phyloP scores from a whole-genome alignment of 371 early-diverging fungal species.

The Mortierella sp. region DNA sequence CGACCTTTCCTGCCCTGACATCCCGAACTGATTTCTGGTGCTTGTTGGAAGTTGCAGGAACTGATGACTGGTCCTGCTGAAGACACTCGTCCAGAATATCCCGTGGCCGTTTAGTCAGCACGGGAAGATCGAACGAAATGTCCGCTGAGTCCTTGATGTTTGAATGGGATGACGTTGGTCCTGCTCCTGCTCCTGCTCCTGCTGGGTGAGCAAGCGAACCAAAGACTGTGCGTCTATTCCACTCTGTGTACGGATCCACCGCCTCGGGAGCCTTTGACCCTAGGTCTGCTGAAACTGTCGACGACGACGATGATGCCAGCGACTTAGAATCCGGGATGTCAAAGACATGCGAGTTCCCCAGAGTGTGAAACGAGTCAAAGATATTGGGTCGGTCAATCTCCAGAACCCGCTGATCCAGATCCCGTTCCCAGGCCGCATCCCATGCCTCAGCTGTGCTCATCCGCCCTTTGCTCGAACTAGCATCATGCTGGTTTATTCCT shows the following conservation, averaged over 20 bases:
- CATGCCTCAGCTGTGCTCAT: slow-evolving; percentile 9
- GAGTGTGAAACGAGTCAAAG: slow-evolving; percentile 20
- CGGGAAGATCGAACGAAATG: slow-evolving; percentile 27
- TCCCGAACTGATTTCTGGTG: neutral
- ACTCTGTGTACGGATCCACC: neutral
- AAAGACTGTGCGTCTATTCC: slow-evolving; percentile 13
- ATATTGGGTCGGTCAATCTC: slow-evolving; percentile 21
- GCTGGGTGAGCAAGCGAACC: slow-evolving; percentile 14
- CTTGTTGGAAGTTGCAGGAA: neutral
- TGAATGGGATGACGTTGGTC: neutral
- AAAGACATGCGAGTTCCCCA: neutral
- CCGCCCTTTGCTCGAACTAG: neutral
- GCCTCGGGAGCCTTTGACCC: neutral
- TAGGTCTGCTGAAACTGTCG: neutral
- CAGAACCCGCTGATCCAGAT: slow-evolving; percentile 32
- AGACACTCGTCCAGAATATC: slow-evolving; percentile 38
- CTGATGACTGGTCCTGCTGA: neutral
- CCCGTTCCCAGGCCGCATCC: slow-evolving; percentile 22
- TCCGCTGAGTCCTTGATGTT: slow-evolving; percentile 15
- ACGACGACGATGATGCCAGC: neutral
- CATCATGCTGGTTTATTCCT: too few relatives aligned
- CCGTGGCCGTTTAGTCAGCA: slow-evolving; percentile 34
- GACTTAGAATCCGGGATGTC: neutral
- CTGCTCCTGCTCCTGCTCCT: neutral
- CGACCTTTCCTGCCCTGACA: neutral